Evolutionary conservation across 148 eudicot species (phyloP), one percentile per base, ranked within the genome.

Genomic region (Fagopyrum esculentum): DNA sequence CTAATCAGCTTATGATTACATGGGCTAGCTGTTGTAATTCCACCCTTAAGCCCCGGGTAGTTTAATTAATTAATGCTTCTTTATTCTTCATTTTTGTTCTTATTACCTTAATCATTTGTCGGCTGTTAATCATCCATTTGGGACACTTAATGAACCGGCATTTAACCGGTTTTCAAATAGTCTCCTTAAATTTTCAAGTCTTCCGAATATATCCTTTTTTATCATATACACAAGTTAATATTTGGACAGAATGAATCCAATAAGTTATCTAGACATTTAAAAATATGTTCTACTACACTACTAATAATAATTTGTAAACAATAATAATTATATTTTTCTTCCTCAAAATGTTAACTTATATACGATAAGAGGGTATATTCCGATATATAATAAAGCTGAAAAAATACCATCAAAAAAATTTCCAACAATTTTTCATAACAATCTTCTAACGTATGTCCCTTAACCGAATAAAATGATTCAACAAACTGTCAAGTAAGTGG

Each of bases 31-130:
- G 71, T 66, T 66, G 15, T 66, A 66, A 40, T 66, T 43, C 46
- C 71, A 60, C 66, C 66, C 22, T 78, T 54, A 55, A 81, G 84
- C 79, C 84, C 46, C 63, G 63, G 2, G 16, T 44, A 29, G n/a
- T 63, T 63, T 30, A 63, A 30, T 19, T 63, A 19, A 44, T 77
- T 69, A 55, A 63, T 84, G 78, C 84, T 70, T 84, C 77, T 46
- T 71, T 84, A 81, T 84, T 57, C 84, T 77, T 43, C 30, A 7
- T 43, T n/a, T 52, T 74, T 61, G 61, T 56, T 54, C 16, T 54
- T 56, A 81, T 81, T 75, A 50, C 54, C 77, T 64, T 84, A 84
- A 84, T 84, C 80, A 81, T 84, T 82, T 80, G 50, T 70, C 70
- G 80, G 77, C 74, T 72, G 51, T 74, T 77, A 71, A 49, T 76